Conservation (phyloP, 2,329 filamentous ascomycete genomes). For the Talaromyces sp. region DNA sequence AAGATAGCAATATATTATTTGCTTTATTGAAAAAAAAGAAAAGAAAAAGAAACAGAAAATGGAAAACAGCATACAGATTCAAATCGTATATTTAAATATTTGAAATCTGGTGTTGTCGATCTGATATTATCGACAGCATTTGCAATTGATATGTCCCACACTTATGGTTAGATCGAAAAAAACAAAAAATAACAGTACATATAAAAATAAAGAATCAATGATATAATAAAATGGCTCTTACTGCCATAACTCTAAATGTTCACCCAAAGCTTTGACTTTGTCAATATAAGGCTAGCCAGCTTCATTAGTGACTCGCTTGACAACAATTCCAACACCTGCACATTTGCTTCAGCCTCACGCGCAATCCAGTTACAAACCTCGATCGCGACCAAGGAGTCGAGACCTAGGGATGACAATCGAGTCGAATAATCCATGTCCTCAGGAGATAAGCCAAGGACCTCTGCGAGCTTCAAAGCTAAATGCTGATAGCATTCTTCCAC, state of each 20-base stretch:
- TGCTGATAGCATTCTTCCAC: background rate
- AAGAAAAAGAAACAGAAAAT: too few relatives aligned
- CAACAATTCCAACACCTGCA: slow-evolving; percentile 35
- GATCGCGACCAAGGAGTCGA: slow-evolving; percentile 26
- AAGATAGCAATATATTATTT: too few relatives aligned
- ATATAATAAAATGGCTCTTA: background rate
- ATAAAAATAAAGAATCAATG: background rate
- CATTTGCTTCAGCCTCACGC: slow-evolving; percentile 39
- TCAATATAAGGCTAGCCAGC: slow-evolving; percentile 1
- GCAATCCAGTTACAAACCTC: slow-evolving; percentile 28
- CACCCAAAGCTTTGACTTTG: slow-evolving; percentile 5
- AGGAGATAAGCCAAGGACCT: background rate
- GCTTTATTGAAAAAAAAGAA: too few relatives aligned
- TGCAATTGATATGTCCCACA: background rate
- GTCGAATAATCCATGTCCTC: slow-evolving; percentile 6
- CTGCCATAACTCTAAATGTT: background rate
- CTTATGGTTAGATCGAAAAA: background rate
- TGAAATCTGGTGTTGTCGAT: background rate
- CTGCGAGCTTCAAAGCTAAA: slow-evolving; percentile 1
- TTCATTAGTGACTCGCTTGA: slow-evolving; percentile 6
- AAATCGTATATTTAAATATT: too few relatives aligned
- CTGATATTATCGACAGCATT: background rate
- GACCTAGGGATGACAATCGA: slow-evolving; percentile 13
- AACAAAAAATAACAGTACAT: background rate
- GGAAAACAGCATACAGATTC: too few relatives aligned